Percentiles rank a stretch among this genome's conserved stretches.
Evolutionary conservation across 768 basidiomycete species (phyloP).

Genomic region (Austroboletus eburneus): DNA sequence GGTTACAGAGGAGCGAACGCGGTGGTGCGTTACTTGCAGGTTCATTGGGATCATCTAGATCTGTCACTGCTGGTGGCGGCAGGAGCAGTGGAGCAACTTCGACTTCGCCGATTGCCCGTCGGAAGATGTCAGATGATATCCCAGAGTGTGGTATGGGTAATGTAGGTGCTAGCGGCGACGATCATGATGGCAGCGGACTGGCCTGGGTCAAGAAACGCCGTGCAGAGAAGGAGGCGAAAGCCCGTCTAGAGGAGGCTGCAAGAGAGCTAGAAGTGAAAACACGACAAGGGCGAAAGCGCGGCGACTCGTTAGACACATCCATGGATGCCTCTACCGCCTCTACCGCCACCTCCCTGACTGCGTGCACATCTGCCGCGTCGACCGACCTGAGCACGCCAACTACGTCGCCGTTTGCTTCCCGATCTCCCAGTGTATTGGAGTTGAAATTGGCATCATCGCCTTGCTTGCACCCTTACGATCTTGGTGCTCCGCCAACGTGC

Average conservation of each 20-base stretch:
- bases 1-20: conserved; percentile 23
- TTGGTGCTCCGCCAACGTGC: neutral
- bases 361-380: conserved; percentile 18
- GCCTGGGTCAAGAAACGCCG: conserved; percentile 70
- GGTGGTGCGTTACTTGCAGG: conserved; percentile 22
- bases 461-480: neutral
- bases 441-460: conserved; percentile 10
- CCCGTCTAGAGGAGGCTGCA: conserved; percentile 18
- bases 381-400: conserved; percentile 14
- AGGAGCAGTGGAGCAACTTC: conserved; percentile 11
- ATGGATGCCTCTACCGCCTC: conserved; percentile 22
- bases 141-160: conserved; percentile 29
- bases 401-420: conserved; percentile 19
- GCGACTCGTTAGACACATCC: conserved; percentile 21
- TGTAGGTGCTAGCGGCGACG: conserved; percentile 32
- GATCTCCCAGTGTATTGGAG: conserved; percentile 18
- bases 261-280: conserved; percentile 9
- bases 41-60: conserved; percentile 19
- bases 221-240: conserved; percentile 51
- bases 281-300: conserved; percentile 20
- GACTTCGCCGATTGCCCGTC: conserved; percentile 10
- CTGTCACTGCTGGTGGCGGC: conserved; percentile 18
- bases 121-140: conserved; percentile 13
- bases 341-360: conserved; percentile 21
- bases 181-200: conserved; percentile 85